Evolutionary conservation across 805 yeast species (phyloP), one percentile per base, ranked within the genome.

Genomic region (Suhomyces sp.): DNA sequence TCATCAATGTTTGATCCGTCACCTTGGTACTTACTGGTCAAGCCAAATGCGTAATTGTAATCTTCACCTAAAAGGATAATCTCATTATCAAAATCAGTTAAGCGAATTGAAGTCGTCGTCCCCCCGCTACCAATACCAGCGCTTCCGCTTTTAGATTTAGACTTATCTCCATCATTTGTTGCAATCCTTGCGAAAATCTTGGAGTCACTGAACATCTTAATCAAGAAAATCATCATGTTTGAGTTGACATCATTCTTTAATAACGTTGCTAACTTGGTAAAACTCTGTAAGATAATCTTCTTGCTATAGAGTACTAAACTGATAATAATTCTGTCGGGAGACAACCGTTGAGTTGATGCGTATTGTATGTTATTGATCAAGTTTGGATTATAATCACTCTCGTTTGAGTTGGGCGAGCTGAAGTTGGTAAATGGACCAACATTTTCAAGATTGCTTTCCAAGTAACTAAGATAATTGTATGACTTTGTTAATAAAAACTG

Each of bases 41-140:
- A 54, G 3, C 85, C 84, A 53, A 63, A 74, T 3, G 69, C 65
- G 47, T 66, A 68, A 13, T 70, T 74, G 41, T 65, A 70, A 29
- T 69, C 74, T 19, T 77, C 77, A 24, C 64, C 68, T 11, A 80
- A 60, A 22, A 75, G 31, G 5, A 61, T 36, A 2, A 41, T 29
- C 18, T 42, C 45, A 3, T 36, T 29, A 27, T 60, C 57, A 16
- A 36, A 47, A 40, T 65, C 71, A 5, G 37, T 41, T 6, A 57
- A 37, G 25, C 40, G 44, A 9, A 29, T 11, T 8, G 10, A 16
- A 3, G 10, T 17, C n/a, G n/a, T n/a, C n/a, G n/a, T n/a, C n/a
- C n/a, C n/a, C n/a, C n/a, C n/a, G 6, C 25, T 11, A 25, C 31
- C 5, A 5, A 21, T 10, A 18, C 18, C 15, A 18, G 32, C 27